Percentiles rank a stretch among this genome's conserved stretches.
These are phyloP conservation scores for Acanthamoeba triangularis DNA, from an alignment of 208 protist species.

Conservation along the genomic window DNA sequence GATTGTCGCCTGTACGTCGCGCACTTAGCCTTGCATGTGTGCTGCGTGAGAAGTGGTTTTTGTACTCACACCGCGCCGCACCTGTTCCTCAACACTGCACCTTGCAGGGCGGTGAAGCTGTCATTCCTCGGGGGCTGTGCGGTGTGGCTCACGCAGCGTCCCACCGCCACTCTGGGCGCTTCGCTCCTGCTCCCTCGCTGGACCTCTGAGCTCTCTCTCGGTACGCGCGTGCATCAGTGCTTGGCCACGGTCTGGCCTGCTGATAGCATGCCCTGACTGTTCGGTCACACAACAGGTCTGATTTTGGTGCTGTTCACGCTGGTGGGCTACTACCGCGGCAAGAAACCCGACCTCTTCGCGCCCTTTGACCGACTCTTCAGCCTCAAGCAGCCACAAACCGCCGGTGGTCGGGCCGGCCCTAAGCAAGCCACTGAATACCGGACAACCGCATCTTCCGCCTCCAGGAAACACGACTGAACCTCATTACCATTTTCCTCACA, in stretches of 20 bases:
- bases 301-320: neutral
- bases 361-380: neutral
- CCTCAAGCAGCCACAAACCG: too few relatives aligned
- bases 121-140: neutral
- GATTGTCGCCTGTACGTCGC: neutral
- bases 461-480: too few relatives aligned
- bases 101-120: neutral
- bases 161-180: neutral
- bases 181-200: neutral
- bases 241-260: neutral
- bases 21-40: neutral
- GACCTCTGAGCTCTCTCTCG: neutral
- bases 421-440: too few relatives aligned
- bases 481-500: too few relatives aligned
- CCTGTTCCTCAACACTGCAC: neutral
- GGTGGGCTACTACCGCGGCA: slow-evolving; percentile 14
- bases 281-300: neutral
- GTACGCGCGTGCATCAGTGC: neutral
- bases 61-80: neutral
- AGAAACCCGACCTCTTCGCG: neutral
- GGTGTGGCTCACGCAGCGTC: neutral
- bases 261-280: neutral
- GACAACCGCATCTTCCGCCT: too few relatives aligned
- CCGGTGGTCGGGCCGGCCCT: too few relatives aligned
- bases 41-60: neutral